Percentiles rank a stretch among this genome's conserved stretches.
Conservation (phyloP, 202 grass and related monocot species). For the Panicum hallii region DNA sequence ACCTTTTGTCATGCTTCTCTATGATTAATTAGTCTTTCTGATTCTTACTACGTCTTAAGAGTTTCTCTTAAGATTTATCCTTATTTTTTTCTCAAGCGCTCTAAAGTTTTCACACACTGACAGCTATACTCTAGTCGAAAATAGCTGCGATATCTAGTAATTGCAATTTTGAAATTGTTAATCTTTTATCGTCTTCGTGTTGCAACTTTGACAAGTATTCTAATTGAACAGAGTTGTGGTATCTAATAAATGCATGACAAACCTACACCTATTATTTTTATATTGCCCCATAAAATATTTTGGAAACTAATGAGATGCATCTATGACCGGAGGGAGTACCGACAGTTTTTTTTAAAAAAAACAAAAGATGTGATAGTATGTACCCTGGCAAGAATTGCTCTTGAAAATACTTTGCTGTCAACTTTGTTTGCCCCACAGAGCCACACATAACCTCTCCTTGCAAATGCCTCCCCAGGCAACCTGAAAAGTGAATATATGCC, state of each 20-base stretch:
- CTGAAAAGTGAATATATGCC: slow-evolving; percentile 39
- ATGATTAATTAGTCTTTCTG: neutral
- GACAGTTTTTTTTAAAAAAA: neutral
- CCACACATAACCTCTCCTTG: slow-evolving; percentile 68
- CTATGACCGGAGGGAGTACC: neutral
- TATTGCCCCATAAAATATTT: neutral
- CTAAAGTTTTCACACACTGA: neutral
- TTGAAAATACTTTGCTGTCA: slow-evolving; percentile 81
- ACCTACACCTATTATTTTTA: neutral
- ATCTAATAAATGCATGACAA: neutral
- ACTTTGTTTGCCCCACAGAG: slow-evolving; percentile 77
- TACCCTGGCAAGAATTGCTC: slow-evolving; percentile 95
- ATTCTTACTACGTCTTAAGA: neutral
- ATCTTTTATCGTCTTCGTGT: neutral
- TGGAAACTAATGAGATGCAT: neutral
- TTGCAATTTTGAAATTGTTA: neutral
- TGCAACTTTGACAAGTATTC: neutral
- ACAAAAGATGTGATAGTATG: neutral
- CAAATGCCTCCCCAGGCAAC: slow-evolving; percentile 77
- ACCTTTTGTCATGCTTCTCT: neutral
- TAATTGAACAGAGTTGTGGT: neutral
- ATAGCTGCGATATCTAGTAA: neutral
- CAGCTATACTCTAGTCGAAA: neutral
- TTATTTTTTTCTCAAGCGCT: neutral
- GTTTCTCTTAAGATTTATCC: slow-evolving; percentile 8